phyloP scores from a whole-genome alignment of 495 filamentous ascomycete genomes.

The Evansstolkia leycettana region DNA sequence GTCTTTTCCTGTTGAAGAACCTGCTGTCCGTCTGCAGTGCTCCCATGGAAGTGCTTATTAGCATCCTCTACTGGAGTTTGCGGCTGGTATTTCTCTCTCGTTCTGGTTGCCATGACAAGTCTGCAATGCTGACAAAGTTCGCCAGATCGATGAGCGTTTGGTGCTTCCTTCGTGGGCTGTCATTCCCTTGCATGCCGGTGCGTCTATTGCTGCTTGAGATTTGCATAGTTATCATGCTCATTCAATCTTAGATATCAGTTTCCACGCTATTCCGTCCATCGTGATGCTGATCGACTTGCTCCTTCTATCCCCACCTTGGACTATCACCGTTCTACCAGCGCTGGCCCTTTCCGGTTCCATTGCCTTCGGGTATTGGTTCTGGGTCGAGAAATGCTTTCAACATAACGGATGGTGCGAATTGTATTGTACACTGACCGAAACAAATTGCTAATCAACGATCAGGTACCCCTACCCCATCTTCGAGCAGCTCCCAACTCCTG shows the following conservation, averaged over 20 bases:
- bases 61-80: slow-evolving; percentile 75
- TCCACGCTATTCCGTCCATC: slow-evolving; percentile 67
- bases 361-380: slow-evolving; percentile 74
- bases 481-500: slow-evolving; percentile 42
- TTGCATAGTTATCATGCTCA: background rate
- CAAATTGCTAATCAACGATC: slow-evolving; percentile 9
- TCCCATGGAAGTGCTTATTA: slow-evolving; percentile 72
- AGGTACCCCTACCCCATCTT: slow-evolving; percentile 88
- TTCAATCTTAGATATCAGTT: slow-evolving; percentile 49
- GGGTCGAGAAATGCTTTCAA: slow-evolving; percentile 69
- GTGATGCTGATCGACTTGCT: slow-evolving; percentile 62
- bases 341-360: slow-evolving; percentile 49
- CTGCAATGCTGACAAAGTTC: too few species aligned
- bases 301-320: slow-evolving; percentile 73
- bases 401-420: slow-evolving; percentile 60
- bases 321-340: slow-evolving; percentile 45
- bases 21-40: slow-evolving; percentile 56
- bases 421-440: background rate
- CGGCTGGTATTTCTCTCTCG: slow-evolving; percentile 19
- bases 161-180: slow-evolving; percentile 41
- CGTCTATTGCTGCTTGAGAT: slow-evolving; percentile 1
- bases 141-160: slow-evolving; percentile 49
- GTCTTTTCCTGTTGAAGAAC: slow-evolving; percentile 66
- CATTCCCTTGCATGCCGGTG: slow-evolving; percentile 32
- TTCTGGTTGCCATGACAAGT: too few species aligned